Conservation (phyloP, 768 basidiomycete genomes). For the Tylopilus cervinicoccineus region DNA sequence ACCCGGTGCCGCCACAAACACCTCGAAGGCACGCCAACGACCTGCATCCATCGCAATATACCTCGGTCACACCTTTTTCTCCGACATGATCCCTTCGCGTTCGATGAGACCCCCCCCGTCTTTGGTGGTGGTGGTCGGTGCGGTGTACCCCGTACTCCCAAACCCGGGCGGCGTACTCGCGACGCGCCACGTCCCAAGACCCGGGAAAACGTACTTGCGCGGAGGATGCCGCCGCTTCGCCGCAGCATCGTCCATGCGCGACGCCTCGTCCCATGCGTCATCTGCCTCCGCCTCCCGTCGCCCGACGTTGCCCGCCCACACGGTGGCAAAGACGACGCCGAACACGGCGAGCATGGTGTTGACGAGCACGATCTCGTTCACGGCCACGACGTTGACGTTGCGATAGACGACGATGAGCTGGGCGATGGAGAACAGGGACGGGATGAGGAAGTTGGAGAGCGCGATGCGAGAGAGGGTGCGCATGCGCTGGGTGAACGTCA, state of each 20-base stretch:
- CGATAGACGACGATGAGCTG: conserved; percentile 30
- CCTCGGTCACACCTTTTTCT: conserved; percentile 2
- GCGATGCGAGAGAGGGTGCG: conserved; percentile 28
- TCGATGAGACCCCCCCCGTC: background rate
- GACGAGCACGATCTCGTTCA: conserved; percentile 27
- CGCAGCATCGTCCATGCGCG: background rate
- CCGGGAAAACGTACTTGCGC: conserved; percentile 8
- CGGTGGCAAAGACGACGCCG: conserved; percentile 32
- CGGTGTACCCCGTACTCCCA: background rate
- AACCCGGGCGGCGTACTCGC: conserved; percentile 5
- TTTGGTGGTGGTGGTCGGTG: too few species aligned
- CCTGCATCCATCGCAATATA: too few species aligned
- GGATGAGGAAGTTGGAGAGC: conserved; percentile 32
- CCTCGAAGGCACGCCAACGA: too few species aligned
- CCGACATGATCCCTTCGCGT: background rate
- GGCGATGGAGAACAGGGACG: conserved; percentile 28
- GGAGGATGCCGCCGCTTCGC: background rate
- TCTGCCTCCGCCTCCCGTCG: background rate
- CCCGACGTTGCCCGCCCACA: conserved; percentile 23
- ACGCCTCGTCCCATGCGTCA: background rate
- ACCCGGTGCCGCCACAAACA: too few species aligned
- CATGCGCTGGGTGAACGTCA: conserved; percentile 21
- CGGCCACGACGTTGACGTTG: conserved; percentile 13
- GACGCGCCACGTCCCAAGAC: conserved; percentile 18
- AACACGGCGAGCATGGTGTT: conserved; percentile 31